Percentiles rank a stretch among this genome's conserved stretches.
These are phyloP conservation scores for Coffea canephora DNA, from an alignment of 257 asterid species.

Conservation along the genomic window DNA sequence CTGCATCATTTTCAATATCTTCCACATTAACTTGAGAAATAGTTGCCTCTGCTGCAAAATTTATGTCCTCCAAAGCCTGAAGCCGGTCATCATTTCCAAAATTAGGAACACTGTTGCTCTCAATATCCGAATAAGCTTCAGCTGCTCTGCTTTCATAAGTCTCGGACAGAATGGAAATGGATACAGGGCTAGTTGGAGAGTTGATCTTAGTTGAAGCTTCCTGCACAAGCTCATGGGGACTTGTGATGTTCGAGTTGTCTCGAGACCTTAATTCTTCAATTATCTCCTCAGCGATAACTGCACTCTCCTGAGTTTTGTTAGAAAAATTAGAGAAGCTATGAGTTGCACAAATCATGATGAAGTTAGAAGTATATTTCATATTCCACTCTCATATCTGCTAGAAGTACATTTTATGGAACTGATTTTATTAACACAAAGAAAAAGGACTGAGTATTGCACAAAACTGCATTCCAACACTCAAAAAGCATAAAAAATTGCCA, in stretches of 20 bases:
- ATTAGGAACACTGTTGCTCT: conserved; percentile 15
- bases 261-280: conserved; percentile 26
- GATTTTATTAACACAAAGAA: background rate
- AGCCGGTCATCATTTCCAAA: conserved; percentile 17
- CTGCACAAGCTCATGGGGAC: conserved; percentile 39
- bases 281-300: conserved; percentile 30
- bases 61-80: conserved; percentile 11
- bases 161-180: conserved; percentile 35
- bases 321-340: background rate
- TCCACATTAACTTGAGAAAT: conserved; percentile 37
- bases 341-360: conserved; percentile 16
- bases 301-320: conserved; percentile 42
- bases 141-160: conserved; percentile 33
- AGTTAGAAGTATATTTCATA: conserved; percentile 1
- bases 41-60: conserved; percentile 26
- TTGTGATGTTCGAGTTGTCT: conserved; percentile 32
- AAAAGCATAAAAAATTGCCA: background rate
- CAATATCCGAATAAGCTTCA: conserved; percentile 23
- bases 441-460: background rate
- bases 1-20: conserved; percentile 49
- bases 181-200: conserved; percentile 53
- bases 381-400: background rate
- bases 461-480: background rate
- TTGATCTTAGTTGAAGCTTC: conserved; percentile 28
- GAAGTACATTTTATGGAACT: background rate